Percentiles rank a stretch among this genome's conserved stretches.
phyloP scores from a whole-genome alignment of 2,329 filamentous ascomycete species.

The Pseudogymnoascus sp. region DNA sequence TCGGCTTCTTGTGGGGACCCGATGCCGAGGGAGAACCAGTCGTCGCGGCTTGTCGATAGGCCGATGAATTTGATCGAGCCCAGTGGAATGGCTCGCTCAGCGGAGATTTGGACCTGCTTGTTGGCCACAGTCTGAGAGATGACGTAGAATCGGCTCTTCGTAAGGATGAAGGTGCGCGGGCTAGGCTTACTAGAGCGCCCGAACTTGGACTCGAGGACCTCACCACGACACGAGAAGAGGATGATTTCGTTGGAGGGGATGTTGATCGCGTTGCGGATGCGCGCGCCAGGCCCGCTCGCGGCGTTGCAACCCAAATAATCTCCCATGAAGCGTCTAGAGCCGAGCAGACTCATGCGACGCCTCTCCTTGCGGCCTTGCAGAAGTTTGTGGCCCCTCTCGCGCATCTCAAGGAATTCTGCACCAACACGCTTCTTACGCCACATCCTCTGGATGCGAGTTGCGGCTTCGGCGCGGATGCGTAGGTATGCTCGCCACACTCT shows the following conservation, averaged over 20 bases:
- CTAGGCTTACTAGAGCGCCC: constrained; percentile 91
- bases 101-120: constrained; percentile 68
- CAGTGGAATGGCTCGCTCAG: constrained; percentile 74
- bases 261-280: constrained; percentile 67
- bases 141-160: constrained; percentile 79
- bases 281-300: constrained; percentile 66
- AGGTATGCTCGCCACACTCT: constrained; percentile 95
- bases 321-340: constrained; percentile 84
- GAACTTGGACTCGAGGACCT: constrained; percentile 87
- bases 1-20: constrained; percentile 89
- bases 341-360: constrained; percentile 80
- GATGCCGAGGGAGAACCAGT: constrained; percentile 91
- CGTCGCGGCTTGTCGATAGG: constrained; percentile 73
- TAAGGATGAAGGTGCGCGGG: constrained; percentile 76
- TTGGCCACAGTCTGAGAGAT: constrained; percentile 78
- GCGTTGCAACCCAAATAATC: constrained; percentile 91
- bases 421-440: constrained; percentile 91
- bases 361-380: constrained; percentile 83
- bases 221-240: constrained; percentile 84
- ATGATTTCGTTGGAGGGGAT: constrained; percentile 65
- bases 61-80: constrained; percentile 85
- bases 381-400: constrained; percentile 78
- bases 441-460: constrained; percentile 87
- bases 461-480: constrained; percentile 83
- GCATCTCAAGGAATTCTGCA: constrained; percentile 77